These are phyloP conservation scores for Simplicillium aogashimaense DNA, from an alignment of 2,329 filamentous ascomycete genomes.

Conservation along the genomic window DNA sequence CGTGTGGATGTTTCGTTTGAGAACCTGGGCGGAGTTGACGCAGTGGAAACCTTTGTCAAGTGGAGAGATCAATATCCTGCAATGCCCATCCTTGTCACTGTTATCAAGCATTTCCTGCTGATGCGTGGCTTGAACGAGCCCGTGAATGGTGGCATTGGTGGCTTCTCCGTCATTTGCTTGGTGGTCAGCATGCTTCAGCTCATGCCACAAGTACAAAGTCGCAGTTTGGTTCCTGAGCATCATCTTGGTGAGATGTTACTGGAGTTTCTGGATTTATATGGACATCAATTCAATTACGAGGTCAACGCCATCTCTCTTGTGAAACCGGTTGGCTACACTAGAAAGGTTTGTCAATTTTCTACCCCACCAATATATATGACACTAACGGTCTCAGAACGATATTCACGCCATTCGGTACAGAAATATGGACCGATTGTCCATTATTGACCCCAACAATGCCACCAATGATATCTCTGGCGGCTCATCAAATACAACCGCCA, in stretches of 20 bases:
- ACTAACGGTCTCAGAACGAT: constrained; percentile 23
- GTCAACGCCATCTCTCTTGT: constrained; percentile 65
- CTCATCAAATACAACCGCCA: constrained; percentile 57
- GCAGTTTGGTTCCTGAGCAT: constrained; percentile 46
- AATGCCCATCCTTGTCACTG: constrained; percentile 75
- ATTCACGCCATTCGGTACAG: constrained; percentile 41
- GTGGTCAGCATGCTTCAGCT: constrained; percentile 82
- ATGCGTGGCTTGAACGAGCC: constrained; percentile 92
- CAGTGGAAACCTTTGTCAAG: constrained; percentile 66
- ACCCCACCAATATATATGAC: neutral
- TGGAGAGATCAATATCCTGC: constrained; percentile 77
- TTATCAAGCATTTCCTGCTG: constrained; percentile 86
- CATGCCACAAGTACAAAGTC: constrained; percentile 59
- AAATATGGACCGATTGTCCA: constrained; percentile 62
- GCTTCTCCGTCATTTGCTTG: constrained; percentile 89
- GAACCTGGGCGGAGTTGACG: constrained; percentile 71
- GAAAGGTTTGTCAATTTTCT: constrained; percentile 52
- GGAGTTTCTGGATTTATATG: constrained; percentile 84
- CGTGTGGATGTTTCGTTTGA: constrained; percentile 94
- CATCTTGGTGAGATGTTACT: constrained; percentile 75
- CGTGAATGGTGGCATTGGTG: constrained; percentile 80
- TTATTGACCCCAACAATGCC: constrained; percentile 82
- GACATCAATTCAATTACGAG: constrained; percentile 65
- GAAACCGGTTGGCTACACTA: constrained; percentile 58
- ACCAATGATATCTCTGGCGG: constrained; percentile 87